Conservation (phyloP, 2,329 filamentous ascomycete genomes). For the Aureobasidium namibiae region DNA sequence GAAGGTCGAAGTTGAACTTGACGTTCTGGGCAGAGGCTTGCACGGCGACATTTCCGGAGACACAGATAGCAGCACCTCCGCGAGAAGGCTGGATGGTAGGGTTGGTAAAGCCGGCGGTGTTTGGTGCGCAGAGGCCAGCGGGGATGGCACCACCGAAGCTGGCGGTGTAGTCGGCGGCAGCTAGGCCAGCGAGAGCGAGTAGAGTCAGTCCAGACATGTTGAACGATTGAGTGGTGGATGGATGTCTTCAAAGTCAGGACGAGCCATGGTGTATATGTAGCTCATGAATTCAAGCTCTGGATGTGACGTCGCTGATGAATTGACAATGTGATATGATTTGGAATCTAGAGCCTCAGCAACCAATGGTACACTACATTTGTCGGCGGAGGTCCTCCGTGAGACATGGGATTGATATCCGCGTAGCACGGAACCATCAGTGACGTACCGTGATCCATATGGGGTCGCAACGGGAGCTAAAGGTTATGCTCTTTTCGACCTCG, state of each 20-base stretch:
- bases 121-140: constrained; percentile 10
- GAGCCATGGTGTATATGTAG: background rate
- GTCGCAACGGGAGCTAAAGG: background rate
- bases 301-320: background rate
- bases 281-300: background rate
- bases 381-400: background rate
- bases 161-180: background rate
- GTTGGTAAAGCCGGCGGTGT: constrained; percentile 16
- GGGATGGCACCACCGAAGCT: constrained; percentile 8
- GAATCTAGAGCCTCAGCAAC: background rate
- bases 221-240: background rate
- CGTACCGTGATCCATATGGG: background rate
- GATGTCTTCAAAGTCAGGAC: background rate
- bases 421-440: background rate
- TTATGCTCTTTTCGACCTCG: constrained; percentile 4
- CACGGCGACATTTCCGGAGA: constrained; percentile 22
- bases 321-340: background rate
- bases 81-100: constrained; percentile 17
- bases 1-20: constrained; percentile 21
- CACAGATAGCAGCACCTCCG: constrained; percentile 23
- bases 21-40: constrained; percentile 21
- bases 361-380: background rate
- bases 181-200: constrained; percentile 7
- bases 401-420: background rate
- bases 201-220: background rate